phyloP scores from a whole-genome alignment of 768 basidiomycete genomes.

The Filobasidium floriforme region DNA sequence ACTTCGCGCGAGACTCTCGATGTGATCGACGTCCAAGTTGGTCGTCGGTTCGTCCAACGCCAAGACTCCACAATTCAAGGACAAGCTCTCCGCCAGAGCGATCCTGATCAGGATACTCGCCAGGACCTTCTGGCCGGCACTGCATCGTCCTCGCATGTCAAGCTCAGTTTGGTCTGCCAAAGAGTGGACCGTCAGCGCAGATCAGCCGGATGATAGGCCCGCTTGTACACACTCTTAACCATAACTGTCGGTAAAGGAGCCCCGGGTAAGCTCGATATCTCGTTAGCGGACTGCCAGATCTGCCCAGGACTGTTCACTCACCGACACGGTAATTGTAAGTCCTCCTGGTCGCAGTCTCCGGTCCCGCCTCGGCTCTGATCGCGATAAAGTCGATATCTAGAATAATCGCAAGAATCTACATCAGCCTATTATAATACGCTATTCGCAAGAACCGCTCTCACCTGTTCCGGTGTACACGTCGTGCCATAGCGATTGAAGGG shows the following conservation, averaged over 20 bases:
- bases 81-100: conserved; percentile 93
- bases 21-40: conserved; percentile 90
- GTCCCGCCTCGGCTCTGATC: conserved; percentile 88
- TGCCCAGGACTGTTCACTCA: not conserved
- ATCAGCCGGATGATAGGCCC: not conserved
- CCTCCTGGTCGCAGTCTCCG: conserved; percentile 63
- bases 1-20: conserved; percentile 83
- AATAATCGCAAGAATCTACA: not conserved
- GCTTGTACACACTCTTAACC: not conserved
- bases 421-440: not conserved
- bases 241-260: not conserved
- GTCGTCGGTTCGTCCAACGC: conserved; percentile 98
- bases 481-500: conserved; percentile 94
- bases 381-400: conserved; percentile 95
- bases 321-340: conserved; percentile 93
- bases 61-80: conserved; percentile 93
- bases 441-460: conserved; percentile 44
- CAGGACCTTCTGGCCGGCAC: conserved; percentile 87
- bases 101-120: conserved; percentile 96
- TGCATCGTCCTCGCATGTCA: conserved; percentile 99
- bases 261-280: too few relatives aligned
- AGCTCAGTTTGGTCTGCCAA: conserved; percentile 87
- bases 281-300: conserved; percentile 27
- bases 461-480: conserved; percentile 98
- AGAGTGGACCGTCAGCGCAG: not conserved